Conservation (phyloP, 495 filamentous ascomycete genomes). For the Talaromyces wortmannii region DNA sequence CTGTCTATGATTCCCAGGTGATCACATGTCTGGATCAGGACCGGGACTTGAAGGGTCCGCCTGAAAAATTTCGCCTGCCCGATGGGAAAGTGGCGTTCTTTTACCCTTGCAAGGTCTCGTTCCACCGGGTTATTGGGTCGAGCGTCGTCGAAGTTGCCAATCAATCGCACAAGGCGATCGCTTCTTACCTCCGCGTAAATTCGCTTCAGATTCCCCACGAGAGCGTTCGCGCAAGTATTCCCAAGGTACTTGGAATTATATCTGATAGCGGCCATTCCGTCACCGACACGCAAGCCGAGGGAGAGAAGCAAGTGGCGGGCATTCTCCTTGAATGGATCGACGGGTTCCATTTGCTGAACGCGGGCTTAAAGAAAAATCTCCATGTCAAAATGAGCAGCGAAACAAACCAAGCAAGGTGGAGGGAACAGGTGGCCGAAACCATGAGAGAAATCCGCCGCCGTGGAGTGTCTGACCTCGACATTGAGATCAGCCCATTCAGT, state of each 20-base stretch:
- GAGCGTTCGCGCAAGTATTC: not conserved
- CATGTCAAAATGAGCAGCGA: not conserved
- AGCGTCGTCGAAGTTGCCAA: not conserved
- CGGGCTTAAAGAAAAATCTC: not conserved
- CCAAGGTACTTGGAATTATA: not conserved
- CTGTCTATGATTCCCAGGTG: not conserved
- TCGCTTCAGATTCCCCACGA: not conserved
- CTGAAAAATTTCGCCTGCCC: not conserved
- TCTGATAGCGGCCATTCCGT: not conserved
- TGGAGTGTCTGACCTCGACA: not conserved
- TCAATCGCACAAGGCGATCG: not conserved
- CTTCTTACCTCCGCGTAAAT: not conserved
- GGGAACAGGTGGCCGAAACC: not conserved
- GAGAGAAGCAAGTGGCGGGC: not conserved
- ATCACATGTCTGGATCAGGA: not conserved
- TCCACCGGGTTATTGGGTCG: not conserved
- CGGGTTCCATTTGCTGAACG: not conserved
- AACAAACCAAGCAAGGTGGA: not conserved
- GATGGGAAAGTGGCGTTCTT: slow-evolving; percentile 1
- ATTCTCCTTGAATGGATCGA: not conserved
- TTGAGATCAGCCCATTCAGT: not conserved
- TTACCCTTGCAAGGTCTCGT: not conserved
- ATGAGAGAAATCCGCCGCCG: not conserved
- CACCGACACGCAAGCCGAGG: not conserved
- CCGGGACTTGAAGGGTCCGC: not conserved